Evolutionary conservation across 2,329 filamentous ascomycete species (phyloP).

Genomic region (Colletotrichum brevisporum): DNA sequence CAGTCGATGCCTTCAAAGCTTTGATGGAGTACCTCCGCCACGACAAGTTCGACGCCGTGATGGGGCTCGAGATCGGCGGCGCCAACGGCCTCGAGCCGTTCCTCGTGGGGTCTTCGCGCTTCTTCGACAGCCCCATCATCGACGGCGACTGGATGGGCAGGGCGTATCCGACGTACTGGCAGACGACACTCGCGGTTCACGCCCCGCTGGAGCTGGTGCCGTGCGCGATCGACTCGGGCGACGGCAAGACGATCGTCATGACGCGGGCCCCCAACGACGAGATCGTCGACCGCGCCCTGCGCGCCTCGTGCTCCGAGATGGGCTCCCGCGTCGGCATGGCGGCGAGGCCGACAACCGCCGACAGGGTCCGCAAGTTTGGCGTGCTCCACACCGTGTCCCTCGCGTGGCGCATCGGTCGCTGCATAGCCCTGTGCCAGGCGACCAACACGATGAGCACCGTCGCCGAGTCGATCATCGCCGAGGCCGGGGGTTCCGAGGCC

Average conservation of each 20-base stretch:
- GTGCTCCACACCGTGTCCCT: constrained; percentile 39
- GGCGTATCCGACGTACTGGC: constrained; percentile 69
- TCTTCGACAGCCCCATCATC: constrained; percentile 65
- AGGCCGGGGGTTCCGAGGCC: constrained; percentile 66
- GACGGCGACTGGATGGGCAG: constrained; percentile 72
- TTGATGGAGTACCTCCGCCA: constrained; percentile 51
- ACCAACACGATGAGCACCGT: constrained; percentile 66
- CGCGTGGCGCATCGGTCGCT: constrained; percentile 35
- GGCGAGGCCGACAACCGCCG: constrained; percentile 32
- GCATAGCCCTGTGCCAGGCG: constrained; percentile 23
- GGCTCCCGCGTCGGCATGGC: constrained; percentile 38
- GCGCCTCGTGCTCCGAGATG: constrained; percentile 58
- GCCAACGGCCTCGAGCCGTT: constrained; percentile 73
- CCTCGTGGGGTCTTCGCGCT: constrained; percentile 66
- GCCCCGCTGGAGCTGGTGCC: constrained; percentile 56
- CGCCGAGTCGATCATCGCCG: constrained; percentile 70
- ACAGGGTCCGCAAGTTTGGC: constrained; percentile 43
- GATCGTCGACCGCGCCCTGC: constrained; percentile 49
- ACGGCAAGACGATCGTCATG: constrained; percentile 60
- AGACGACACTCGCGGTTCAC: constrained; percentile 63
- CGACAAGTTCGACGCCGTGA: constrained; percentile 52
- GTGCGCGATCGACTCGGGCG: constrained; percentile 60
- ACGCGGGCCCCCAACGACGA: constrained; percentile 54
- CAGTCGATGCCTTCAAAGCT: constrained; percentile 52
- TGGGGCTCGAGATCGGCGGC: constrained; percentile 73